Percentiles rank a stretch among this genome's conserved stretches.
phyloP scores from a whole-genome alignment of 164 flowering plant species.

The Magnolia officinalis region DNA sequence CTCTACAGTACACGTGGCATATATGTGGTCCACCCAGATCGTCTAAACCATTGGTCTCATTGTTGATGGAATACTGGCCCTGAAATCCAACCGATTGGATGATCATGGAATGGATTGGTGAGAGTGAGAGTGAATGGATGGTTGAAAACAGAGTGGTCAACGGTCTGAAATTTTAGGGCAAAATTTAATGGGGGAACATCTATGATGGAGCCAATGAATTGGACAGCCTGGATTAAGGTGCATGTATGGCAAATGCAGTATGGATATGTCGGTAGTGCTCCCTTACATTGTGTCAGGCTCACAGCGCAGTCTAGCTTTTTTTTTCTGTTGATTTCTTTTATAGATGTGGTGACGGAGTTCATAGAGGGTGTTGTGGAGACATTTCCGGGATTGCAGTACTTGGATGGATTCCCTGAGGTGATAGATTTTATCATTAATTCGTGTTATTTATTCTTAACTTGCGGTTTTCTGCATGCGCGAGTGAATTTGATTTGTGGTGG shows the following conservation, averaged over 20 bases:
- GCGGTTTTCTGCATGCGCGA: neutral
- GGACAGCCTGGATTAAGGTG: neutral
- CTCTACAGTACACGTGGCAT: neutral
- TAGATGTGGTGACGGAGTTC: conserved; percentile 92
- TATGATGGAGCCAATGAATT: neutral
- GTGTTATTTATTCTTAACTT: neutral
- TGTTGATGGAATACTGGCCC: neutral
- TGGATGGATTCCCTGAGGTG: conserved; percentile 95
- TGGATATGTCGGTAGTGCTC: neutral
- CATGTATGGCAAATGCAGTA: neutral
- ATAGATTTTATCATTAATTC: neutral
- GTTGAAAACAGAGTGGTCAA: neutral
- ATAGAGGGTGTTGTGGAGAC: conserved; percentile 93
- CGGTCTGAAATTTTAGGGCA: neutral
- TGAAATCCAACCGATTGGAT: neutral
- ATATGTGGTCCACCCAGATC: neutral
- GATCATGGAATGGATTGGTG: neutral
- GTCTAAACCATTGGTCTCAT: neutral
- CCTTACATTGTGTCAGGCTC: neutral
- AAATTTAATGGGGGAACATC: neutral
- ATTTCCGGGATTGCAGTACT: conserved; percentile 77
- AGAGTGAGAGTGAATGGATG: neutral
- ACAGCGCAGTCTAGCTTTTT: neutral
- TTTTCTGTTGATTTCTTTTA: conserved; percentile 1
- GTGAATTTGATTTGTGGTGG: neutral